Percentiles rank a stretch among this genome's conserved stretches.
phyloP scores from a whole-genome alignment of 495 filamentous ascomycete genomes.

The Annulohypoxylon stygium region DNA sequence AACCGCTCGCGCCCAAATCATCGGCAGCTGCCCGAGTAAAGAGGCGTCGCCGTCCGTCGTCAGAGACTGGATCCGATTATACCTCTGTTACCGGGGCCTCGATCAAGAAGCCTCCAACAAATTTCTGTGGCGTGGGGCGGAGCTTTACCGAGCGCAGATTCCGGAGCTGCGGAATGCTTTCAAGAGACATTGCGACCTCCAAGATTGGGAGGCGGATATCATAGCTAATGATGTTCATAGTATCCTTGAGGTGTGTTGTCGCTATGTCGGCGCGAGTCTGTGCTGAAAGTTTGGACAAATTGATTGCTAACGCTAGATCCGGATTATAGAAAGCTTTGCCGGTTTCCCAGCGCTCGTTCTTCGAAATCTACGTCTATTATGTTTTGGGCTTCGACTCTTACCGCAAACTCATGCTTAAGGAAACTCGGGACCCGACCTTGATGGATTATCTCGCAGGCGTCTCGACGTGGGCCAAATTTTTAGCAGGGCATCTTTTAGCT shows the following conservation, averaged over 20 bases:
- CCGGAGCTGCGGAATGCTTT: neutral
- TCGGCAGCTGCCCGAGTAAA: neutral
- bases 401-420: constrained; percentile 5
- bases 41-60: neutral
- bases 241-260: neutral
- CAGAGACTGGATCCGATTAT: neutral
- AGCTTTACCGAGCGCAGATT: neutral
- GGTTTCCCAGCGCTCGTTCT: neutral
- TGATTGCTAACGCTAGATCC: neutral
- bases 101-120: neutral
- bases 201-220: constrained; percentile 3
- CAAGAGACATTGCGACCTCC: neutral
- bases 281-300: neutral
- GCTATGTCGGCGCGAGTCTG: neutral
- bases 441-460: constrained; percentile 7
- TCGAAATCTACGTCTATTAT: constrained; percentile 12
- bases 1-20: neutral
- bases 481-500: neutral
- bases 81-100: neutral
- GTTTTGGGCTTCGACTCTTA: constrained; percentile 6
- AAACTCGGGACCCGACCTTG: neutral
- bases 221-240: neutral
- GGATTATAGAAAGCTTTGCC: neutral
- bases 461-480: constrained; percentile 3
- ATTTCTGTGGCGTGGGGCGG: neutral